Evolutionary conservation across 1,284 basidiomycete species (phyloP).

Genomic region (Tilletia caries): DNA sequence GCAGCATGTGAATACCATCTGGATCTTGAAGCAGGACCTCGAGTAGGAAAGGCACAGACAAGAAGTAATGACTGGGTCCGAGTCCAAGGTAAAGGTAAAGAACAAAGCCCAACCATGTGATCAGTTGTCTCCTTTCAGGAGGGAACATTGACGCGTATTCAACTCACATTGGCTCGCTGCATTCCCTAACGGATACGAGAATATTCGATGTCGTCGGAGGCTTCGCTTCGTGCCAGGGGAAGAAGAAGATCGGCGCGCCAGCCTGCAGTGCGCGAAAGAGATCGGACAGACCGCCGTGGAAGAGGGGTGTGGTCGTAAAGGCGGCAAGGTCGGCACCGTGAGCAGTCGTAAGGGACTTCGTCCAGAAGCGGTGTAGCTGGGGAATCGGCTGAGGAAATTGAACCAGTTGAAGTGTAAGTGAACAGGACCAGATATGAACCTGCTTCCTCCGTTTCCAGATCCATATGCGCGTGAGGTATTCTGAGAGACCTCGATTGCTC

Average conservation of each 20-base stretch:
- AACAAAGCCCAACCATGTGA: too few species aligned
- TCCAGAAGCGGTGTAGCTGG: constrained; percentile 47
- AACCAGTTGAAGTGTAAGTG: too few species aligned
- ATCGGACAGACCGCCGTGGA: constrained; percentile 57
- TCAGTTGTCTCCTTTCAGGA: too few species aligned
- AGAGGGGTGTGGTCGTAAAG: constrained; percentile 57
- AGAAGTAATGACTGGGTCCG: constrained; percentile 33
- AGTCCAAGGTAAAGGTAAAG: constrained; percentile 11
- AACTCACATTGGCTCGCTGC: constrained; percentile 23
- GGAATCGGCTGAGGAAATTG: constrained; percentile 43
- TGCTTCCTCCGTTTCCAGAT: too few species aligned
- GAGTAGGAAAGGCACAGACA: constrained; percentile 58
- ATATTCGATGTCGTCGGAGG: constrained; percentile 53
- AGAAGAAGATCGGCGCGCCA: constrained; percentile 42
- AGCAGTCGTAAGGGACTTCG: constrained; percentile 27
- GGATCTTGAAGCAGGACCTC: constrained; percentile 59
- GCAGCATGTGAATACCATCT: constrained; percentile 59
- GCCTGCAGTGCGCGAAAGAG: constrained; percentile 56
- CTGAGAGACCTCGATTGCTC: constrained; percentile 33
- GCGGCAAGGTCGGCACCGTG: constrained; percentile 39
- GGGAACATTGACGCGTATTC: too few species aligned
- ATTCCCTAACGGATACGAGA: constrained; percentile 43
- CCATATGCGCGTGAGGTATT: constrained; percentile 32
- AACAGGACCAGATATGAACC: too few species aligned
- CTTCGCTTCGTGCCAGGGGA: constrained; percentile 15